These are phyloP conservation scores for Colletotrichum noveboracense DNA, from an alignment of 2,329 filamentous ascomycete genomes.

Conservation along the genomic window DNA sequence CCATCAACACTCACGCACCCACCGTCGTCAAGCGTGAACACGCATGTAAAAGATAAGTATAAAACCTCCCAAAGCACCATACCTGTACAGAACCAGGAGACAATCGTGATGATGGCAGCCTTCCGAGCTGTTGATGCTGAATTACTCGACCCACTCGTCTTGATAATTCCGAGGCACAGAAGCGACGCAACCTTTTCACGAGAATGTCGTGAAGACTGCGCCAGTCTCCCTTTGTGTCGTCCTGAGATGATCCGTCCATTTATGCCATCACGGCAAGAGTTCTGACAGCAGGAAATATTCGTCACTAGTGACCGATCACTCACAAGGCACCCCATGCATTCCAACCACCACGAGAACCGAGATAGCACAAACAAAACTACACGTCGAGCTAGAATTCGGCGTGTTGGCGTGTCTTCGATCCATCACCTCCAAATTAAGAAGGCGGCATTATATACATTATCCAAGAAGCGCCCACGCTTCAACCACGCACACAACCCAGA, in stretches of 20 bases:
- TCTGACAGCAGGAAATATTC: background rate
- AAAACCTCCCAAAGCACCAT: background rate
- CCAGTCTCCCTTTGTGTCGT: background rate
- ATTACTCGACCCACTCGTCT: no score
- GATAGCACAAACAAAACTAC: no score
- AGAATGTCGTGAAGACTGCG: fast-evolving
- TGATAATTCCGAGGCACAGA: background rate
- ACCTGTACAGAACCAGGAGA: background rate
- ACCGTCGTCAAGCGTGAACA: background rate
- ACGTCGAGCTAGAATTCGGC: no score
- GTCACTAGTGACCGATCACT: background rate
- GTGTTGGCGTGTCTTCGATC: background rate
- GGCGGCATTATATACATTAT: background rate
- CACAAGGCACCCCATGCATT: background rate
- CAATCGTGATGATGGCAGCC: no score
- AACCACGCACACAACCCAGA: background rate
- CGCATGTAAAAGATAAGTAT: background rate
- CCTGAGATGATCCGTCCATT: background rate
- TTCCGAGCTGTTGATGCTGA: no score
- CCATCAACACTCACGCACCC: background rate
- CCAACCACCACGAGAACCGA: background rate
- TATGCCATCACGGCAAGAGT: background rate
- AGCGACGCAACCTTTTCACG: fast-evolving
- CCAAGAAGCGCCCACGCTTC: background rate
- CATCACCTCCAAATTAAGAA: background rate